These are phyloP conservation scores for Lepidium aucheri DNA, from an alignment of 345 rosid genomes.

Conservation along the genomic window DNA sequence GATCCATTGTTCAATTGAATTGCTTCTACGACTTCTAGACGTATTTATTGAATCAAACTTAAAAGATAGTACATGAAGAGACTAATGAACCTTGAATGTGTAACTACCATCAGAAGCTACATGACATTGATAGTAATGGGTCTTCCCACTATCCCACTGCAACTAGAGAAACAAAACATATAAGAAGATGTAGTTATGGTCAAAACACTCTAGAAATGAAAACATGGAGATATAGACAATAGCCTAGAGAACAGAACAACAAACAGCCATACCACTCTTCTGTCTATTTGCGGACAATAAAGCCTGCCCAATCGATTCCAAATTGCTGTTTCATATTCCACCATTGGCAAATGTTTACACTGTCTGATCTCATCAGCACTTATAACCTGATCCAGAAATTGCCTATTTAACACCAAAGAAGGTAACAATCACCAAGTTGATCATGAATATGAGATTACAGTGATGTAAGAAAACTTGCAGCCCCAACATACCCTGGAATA, in stretches of 20 bases:
- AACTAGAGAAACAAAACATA: conserved; percentile 25
- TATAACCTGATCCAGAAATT: conserved; percentile 26
- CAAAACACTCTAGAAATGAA: neutral
- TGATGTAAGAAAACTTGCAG: neutral
- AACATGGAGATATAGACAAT: neutral
- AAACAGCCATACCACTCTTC: conserved; percentile 5
- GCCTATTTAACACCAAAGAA: conserved; percentile 18
- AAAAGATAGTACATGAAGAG: neutral
- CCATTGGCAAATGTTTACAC: conserved; percentile 39
- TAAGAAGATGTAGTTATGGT: neutral
- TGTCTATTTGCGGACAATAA: neutral
- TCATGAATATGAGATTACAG: neutral
- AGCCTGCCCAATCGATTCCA: conserved; percentile 26
- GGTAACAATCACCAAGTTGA: neutral
- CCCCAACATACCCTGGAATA: conserved; percentile 42
- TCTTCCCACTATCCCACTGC: conserved; percentile 45
- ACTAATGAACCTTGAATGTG: conserved; percentile 43
- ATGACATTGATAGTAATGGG: conserved; percentile 49
- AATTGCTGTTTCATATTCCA: conserved; percentile 37
- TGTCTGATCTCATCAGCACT: conserved; percentile 33
- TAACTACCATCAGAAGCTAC: conserved; percentile 34
- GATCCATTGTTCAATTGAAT: neutral
- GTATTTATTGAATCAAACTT: neutral
- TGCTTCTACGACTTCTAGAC: neutral
- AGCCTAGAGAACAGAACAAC: neutral